phyloP scores from a whole-genome alignment of 2,329 filamentous ascomycete genomes.

The Hymenoscyphus occultus region DNA sequence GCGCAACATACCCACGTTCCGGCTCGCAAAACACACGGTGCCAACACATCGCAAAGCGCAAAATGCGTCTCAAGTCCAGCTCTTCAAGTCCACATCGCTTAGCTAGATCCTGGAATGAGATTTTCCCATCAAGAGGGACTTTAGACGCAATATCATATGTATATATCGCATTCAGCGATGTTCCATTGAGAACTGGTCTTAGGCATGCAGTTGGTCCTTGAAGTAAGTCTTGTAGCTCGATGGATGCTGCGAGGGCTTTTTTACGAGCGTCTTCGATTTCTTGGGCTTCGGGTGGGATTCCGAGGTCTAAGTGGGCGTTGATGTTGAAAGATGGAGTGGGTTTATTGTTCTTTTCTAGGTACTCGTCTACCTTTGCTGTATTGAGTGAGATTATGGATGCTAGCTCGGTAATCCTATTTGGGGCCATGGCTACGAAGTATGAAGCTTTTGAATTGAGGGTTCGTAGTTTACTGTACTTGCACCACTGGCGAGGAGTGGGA shows the following conservation, averaged over 20 bases:
- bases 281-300: background rate
- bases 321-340: background rate
- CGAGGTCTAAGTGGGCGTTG: background rate
- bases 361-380: constrained; percentile 8
- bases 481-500: no score
- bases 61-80: no score
- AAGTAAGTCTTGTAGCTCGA: constrained; percentile 22
- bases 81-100: no score
- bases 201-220: background rate
- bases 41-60: no score
- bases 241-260: constrained; percentile 18
- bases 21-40: no score
- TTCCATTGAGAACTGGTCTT: constrained; percentile 14
- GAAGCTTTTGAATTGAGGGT: no score
- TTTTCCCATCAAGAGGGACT: no score
- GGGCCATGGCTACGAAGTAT: background rate
- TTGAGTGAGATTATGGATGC: constrained; percentile 6
- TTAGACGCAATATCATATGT: constrained; percentile 8
- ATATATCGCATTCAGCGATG: constrained; percentile 27
- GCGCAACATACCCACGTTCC: no score
- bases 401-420: constrained; percentile 10
- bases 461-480: no score
- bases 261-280: constrained; percentile 15
- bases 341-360: background rate
- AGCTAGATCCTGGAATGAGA: no score